phyloP scores from a whole-genome alignment of 495 filamentous ascomycete genomes.

The Talaromyces thailandensis region DNA sequence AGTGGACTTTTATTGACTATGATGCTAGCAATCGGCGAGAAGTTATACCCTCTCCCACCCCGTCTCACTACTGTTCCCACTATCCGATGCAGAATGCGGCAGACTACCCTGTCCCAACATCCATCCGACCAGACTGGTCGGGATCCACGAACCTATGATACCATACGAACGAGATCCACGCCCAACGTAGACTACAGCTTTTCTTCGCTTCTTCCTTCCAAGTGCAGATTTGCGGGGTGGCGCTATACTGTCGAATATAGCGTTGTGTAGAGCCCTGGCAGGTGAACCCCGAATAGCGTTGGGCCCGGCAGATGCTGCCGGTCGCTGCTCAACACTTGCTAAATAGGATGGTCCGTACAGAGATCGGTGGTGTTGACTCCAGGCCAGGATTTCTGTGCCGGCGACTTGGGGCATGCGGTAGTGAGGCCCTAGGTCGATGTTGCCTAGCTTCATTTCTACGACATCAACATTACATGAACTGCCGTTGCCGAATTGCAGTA shows the following conservation, averaged over 20 bases:
- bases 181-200: conserved; percentile 60
- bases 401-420: conserved; percentile 35
- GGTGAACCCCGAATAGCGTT: conserved; percentile 51
- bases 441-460: conserved; percentile 77
- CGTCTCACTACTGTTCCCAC: conserved; percentile 29
- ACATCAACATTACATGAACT: conserved; percentile 60
- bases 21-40: neutral
- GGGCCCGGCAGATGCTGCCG: conserved; percentile 32
- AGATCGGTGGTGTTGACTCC: conserved; percentile 47
- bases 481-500: conserved; percentile 21
- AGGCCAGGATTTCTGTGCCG: conserved; percentile 55
- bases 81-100: conserved; percentile 16
- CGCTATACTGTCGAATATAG: conserved; percentile 79
- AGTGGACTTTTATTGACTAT: neutral
- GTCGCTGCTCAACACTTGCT: conserved; percentile 34
- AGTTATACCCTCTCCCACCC: conserved; percentile 29
- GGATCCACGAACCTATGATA: conserved; percentile 79
- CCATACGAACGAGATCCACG: conserved; percentile 74
- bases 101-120: conserved; percentile 66
- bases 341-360: conserved; percentile 34
- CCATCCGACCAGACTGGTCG: conserved; percentile 67
- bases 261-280: conserved; percentile 67
- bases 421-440: conserved; percentile 57
- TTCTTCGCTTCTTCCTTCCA: conserved; percentile 29
- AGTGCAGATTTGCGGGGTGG: conserved; percentile 26